Conservation (phyloP, 306 rosid species). For the Neltuma alba region DNA sequence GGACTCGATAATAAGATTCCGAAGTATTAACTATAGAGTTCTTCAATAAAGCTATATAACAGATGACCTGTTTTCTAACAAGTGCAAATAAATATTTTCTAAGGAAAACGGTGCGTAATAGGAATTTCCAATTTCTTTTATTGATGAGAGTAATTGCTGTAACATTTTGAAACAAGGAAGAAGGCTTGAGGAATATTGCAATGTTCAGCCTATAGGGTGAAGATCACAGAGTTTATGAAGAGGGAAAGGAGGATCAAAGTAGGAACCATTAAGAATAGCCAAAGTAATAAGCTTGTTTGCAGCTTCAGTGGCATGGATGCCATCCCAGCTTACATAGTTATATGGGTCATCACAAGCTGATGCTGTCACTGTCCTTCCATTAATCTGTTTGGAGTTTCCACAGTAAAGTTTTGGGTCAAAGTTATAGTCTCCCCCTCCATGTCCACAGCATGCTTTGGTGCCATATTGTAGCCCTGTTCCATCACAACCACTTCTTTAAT, state of each 20-base stretch:
- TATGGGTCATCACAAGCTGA: constrained; percentile 72
- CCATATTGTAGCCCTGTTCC: constrained; percentile 73
- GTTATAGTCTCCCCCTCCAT: constrained; percentile 81
- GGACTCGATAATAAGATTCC: not conserved
- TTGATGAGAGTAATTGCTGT: not conserved
- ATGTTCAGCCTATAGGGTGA: constrained; percentile 51
- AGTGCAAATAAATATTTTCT: not conserved
- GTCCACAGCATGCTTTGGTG: constrained; percentile 80
- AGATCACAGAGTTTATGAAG: constrained; percentile 60
- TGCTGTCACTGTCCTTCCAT: constrained; percentile 62
- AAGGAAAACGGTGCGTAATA: not conserved
- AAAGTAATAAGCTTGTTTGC: constrained; percentile 72
- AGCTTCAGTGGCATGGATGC: constrained; percentile 89
- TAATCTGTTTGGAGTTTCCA: constrained; percentile 61
- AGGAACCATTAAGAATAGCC: constrained; percentile 80
- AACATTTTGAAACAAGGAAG: constrained; percentile 6
- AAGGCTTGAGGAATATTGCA: not conserved
- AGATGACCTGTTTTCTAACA: not conserved
- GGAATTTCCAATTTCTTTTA: not conserved
- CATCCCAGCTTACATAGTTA: constrained; percentile 94
- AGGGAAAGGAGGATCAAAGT: constrained; percentile 72
- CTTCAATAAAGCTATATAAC: not conserved
- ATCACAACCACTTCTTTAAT: not conserved
- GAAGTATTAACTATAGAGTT: not conserved
- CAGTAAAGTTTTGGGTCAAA: constrained; percentile 61